Conservation (phyloP, 495 filamentous ascomycete species). For the Penicillium pancosmium region DNA sequence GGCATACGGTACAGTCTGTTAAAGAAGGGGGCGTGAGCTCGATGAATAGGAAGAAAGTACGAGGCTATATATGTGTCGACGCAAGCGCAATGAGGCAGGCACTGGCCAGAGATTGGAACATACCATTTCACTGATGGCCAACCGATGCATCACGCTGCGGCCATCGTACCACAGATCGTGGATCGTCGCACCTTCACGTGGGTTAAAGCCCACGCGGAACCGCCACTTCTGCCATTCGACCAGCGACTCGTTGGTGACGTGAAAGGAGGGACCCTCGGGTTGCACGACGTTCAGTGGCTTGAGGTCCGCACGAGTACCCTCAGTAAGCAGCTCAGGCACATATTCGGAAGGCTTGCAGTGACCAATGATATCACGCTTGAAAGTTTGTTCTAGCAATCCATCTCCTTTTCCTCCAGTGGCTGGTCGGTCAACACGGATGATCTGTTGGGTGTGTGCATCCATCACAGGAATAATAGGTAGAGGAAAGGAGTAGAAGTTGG, state of each 20-base stretch:
- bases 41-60: neutral
- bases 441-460: slow-evolving; percentile 64
- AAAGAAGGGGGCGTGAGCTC: neutral
- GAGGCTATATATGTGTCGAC: neutral
- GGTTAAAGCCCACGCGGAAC: slow-evolving; percentile 69
- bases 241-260: slow-evolving; percentile 51
- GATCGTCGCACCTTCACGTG: slow-evolving; percentile 68
- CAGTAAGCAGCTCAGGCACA: slow-evolving; percentile 60
- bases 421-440: slow-evolving; percentile 58
- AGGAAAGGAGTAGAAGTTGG: slow-evolving; percentile 82
- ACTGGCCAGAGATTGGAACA: slow-evolving; percentile 12
- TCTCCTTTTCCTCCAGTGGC: slow-evolving; percentile 52
- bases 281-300: slow-evolving; percentile 81
- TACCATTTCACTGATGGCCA: slow-evolving; percentile 74
- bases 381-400: slow-evolving; percentile 39
- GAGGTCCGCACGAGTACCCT: slow-evolving; percentile 64
- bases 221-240: slow-evolving; percentile 72
- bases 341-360: slow-evolving; percentile 65
- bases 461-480: slow-evolving; percentile 78
- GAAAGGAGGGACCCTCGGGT: slow-evolving; percentile 79
- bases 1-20: slow-evolving; percentile 61
- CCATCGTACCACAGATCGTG: slow-evolving; percentile 74
- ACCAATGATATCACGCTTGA: slow-evolving; percentile 53
- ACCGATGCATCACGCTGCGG: slow-evolving; percentile 70
- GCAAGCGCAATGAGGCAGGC: neutral